Base-by-base conservation (phyloP, 2,329 filamentous ascomycete genomes). In the Trichophaea hybrida region DNA sequence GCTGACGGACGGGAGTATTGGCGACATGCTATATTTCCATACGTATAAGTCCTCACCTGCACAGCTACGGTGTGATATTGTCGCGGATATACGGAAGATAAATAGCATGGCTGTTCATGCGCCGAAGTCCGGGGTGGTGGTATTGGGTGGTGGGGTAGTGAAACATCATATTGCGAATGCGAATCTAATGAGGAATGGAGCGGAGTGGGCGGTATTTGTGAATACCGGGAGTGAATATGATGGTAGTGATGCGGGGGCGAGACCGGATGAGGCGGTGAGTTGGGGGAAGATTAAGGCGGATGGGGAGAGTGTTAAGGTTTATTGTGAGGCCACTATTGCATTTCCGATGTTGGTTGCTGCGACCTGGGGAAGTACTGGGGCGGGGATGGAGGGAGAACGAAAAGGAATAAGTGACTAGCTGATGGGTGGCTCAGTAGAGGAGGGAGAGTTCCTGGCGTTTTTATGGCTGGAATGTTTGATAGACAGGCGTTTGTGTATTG, bases 161-260 rank as follows among this genome's bases (percentile, higher is more conserved):
- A 98, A 98, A 75, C 93, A 98, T 70, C 93, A 98, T 72, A 97
- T 98, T 70, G 90, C 93, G 55, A 98, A 98, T 71, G 93, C 93
- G 1, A 95, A 89, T 68, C 73, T 98, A 68, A 97, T 98, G 93
- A 82, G 93, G 54, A 98, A 98, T 69, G 93, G 93, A 1, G 93
- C 93, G 13, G 93, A 98, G 72, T 91, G 87, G 64, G 93, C 93
- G 1, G 93, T 98, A 1, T 98, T 95, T 71, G 88, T 98, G 73
- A 98, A 98, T 73, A 98, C 93, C 1, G 93, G 83, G 0, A 89
- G 96, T 72, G 93, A 98, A 71, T 98, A 96, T 71, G 93, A 98
- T 71, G 93, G 93, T 2, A 96, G 89, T 68, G 93, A 98, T 74
- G 91, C 93, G 0, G 93, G 93, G 1, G 93, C 93, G 2, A 78